Percentiles rank a stretch among this genome's conserved stretches.
Evolutionary conservation across 192 early-diverging fungal species (phyloP).

Genomic region (Dispira simplex): DNA sequence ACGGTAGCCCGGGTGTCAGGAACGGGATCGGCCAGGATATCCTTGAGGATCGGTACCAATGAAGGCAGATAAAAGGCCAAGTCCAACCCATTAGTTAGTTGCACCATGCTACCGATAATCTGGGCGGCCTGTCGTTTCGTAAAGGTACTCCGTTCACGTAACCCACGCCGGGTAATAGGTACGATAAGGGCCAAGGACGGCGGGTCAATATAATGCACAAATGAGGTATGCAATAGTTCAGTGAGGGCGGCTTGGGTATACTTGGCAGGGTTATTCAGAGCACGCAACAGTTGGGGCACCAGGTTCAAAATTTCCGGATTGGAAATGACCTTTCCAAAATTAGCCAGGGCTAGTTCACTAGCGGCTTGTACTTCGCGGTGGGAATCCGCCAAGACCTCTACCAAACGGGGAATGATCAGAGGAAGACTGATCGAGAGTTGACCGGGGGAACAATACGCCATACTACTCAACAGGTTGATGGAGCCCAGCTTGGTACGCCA

Average conservation of each 20-base stretch:
- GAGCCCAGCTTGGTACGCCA: conserved; percentile 98
- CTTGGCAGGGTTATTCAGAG: conserved; percentile 74
- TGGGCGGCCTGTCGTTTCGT: conserved; percentile 93
- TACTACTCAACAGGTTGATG: conserved; percentile 84
- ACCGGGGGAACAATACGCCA: conserved; percentile 93
- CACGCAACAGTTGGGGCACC: conserved; percentile 73
- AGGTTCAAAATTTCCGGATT: conserved; percentile 94
- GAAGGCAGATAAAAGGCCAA: conserved; percentile 73
- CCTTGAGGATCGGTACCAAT: conserved; percentile 77
- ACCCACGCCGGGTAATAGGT: conserved; percentile 84
- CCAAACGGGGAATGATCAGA: conserved; percentile 78
- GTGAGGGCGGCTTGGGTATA: conserved; percentile 71
- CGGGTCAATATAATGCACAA: conserved; percentile 98
- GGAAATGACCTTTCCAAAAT: conserved; percentile 91
- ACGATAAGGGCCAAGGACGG: conserved; percentile 90
- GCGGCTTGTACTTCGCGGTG: conserved; percentile 82
- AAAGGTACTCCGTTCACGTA: conserved; percentile 74
- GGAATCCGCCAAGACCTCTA: conserved; percentile 84
- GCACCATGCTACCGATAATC: conserved; percentile 97
- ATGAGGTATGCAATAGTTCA: conserved; percentile 81
- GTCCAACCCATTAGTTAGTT: conserved; percentile 83
- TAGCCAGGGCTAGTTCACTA: conserved; percentile 65
- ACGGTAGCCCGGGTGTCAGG: conserved; percentile 89
- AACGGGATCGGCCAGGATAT: conserved; percentile 88
- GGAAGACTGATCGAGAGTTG: conserved; percentile 85